A percentile compares a stretch with the other conserved stretches of the same genome.
phyloP scores from a whole-genome alignment of 140 eudicot genomes.

The Erigeron philadelphicus region DNA sequence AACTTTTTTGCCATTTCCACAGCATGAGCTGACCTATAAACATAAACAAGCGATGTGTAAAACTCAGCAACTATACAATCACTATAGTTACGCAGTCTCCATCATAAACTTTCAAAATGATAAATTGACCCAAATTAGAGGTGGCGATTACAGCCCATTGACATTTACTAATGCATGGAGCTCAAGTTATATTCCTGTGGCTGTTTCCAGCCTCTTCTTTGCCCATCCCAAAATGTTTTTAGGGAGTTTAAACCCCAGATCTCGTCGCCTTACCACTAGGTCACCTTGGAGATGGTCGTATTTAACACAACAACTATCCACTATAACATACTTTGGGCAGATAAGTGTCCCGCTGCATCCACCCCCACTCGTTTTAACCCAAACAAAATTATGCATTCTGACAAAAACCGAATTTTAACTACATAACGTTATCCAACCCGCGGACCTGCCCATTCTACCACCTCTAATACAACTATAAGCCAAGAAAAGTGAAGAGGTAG shows the following conservation, averaged over 20 bases:
- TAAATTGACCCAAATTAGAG: conserved; percentile 7
- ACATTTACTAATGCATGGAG: not conserved
- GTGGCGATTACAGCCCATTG: conserved; percentile 6
- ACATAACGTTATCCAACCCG: conserved; percentile 8
- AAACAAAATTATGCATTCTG: not conserved
- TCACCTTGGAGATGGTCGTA: too few species aligned
- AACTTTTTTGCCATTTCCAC: conserved; percentile 73
- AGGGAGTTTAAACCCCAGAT: too few species aligned
- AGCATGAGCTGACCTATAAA: conserved; percentile 81
- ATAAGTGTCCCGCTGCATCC: not conserved
- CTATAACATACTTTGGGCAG: not conserved
- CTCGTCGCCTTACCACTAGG: too few species aligned
- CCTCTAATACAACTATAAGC: conserved; percentile 19
- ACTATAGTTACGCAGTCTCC: not conserved
- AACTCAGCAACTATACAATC: conserved; percentile 8
- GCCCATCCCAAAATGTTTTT: too few species aligned
- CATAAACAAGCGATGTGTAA: conserved; percentile 14
- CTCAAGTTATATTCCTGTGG: not conserved
- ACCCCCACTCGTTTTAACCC: not conserved
- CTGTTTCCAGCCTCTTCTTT: too few species aligned
- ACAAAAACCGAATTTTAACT: not conserved
- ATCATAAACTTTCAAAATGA: conserved; percentile 1
- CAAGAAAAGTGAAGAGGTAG: conserved; percentile 22
- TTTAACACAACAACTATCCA: not conserved
- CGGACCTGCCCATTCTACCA: not conserved